Conservation (phyloP, 2,329 filamentous ascomycete species). For the Trichoderma polysporum region DNA sequence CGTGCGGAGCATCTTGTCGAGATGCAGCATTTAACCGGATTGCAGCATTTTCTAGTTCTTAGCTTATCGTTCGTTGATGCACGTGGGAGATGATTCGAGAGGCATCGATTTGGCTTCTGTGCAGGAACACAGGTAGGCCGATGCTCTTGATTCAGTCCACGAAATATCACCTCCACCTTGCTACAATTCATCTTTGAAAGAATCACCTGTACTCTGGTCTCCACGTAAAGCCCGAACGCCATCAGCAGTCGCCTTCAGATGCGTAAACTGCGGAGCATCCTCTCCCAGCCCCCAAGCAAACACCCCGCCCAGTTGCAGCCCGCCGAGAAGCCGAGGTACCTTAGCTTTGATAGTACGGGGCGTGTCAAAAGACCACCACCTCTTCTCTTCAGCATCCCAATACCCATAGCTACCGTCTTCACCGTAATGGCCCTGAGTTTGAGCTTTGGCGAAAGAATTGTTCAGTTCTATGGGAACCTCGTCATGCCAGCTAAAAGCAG, state of each 20-base stretch:
- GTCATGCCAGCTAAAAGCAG: slow-evolving; percentile 61
- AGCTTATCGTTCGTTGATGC: not conserved
- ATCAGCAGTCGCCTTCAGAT: slow-evolving; percentile 38
- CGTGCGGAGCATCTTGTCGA: not conserved
- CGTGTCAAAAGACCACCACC: slow-evolving; percentile 77
- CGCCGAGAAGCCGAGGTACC: slow-evolving; percentile 57
- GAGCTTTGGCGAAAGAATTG: slow-evolving; percentile 58
- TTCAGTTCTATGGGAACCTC: slow-evolving; percentile 52
- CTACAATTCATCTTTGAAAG: not conserved
- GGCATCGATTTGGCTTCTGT: not conserved
- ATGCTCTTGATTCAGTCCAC: not conserved
- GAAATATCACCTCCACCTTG: not conserved
- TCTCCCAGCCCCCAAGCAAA: slow-evolving; percentile 77
- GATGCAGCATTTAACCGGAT: not conserved
- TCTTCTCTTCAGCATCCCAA: slow-evolving; percentile 56
- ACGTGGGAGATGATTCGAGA: not conserved
- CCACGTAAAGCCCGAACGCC: slow-evolving; percentile 22
- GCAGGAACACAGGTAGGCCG: not conserved
- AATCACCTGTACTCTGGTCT: not conserved
- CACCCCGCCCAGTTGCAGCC: slow-evolving; percentile 62
- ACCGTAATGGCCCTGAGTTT: slow-evolving; percentile 48
- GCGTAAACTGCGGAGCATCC: slow-evolving; percentile 51
- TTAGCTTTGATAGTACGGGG: slow-evolving; percentile 60
- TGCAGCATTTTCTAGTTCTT: not conserved
- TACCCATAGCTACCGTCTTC: slow-evolving; percentile 69